Evolutionary conservation across 495 filamentous ascomycete genomes (phyloP).

Genomic region (Hypoxylon intermedium): DNA sequence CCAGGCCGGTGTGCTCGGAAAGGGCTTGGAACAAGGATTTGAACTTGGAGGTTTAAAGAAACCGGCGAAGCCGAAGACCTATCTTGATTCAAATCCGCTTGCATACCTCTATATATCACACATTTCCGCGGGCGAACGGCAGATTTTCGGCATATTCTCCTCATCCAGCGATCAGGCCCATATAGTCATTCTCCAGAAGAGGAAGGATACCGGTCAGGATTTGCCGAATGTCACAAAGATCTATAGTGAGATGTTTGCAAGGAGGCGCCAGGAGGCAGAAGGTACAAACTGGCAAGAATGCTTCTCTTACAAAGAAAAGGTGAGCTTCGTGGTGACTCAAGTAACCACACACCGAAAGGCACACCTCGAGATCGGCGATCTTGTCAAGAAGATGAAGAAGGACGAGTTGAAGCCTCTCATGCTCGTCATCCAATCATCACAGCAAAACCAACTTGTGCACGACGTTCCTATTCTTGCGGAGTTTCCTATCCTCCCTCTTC

Average conservation of each 20-base stretch:
- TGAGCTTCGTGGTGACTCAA: conserved; percentile 85
- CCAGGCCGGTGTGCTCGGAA: conserved; percentile 89
- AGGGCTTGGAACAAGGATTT: conserved; percentile 91
- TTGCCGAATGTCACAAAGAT: conserved; percentile 90
- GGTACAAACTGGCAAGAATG: conserved; percentile 76
- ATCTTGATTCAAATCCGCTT: conserved; percentile 72
- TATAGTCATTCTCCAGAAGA: conserved; percentile 82
- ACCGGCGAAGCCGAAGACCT: conserved; percentile 69
- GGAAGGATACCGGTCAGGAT: conserved; percentile 73
- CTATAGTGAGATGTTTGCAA: conserved; percentile 76
- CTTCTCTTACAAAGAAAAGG: conserved; percentile 85
- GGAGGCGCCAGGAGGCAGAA: conserved; percentile 68
- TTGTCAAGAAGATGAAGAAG: conserved; percentile 84
- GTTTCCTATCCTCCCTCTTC: conserved; percentile 81
- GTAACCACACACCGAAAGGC: conserved; percentile 89
- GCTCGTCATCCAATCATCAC: conserved; percentile 89
- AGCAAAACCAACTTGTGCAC: conserved; percentile 77
- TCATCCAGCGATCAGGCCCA: conserved; percentile 80
- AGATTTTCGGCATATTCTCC: conserved; percentile 94
- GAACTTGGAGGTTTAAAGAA: conserved; percentile 78
- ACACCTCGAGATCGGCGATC: conserved; percentile 81
- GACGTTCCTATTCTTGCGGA: conserved; percentile 85
- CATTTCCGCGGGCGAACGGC: conserved; percentile 84
- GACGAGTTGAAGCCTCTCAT: conserved; percentile 81
- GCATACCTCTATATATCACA: conserved; percentile 92